Percentiles rank a stretch among this genome's conserved stretches.
Evolutionary conservation across 1,284 basidiomycete species (phyloP).

Genomic region (Cystobasidium pallidum): DNA sequence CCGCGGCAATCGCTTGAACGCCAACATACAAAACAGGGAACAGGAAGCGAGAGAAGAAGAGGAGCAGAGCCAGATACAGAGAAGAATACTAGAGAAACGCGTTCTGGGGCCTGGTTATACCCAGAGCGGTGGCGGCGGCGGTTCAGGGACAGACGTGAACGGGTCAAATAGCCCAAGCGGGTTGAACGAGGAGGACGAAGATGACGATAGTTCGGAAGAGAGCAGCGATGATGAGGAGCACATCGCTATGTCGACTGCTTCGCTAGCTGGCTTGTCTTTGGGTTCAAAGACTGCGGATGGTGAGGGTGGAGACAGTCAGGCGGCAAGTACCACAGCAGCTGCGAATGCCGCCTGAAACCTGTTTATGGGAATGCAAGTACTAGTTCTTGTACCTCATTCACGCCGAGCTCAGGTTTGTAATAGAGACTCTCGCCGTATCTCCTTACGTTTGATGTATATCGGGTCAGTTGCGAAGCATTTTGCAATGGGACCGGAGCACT

Average conservation of each 20-base stretch:
- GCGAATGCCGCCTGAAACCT: not conserved
- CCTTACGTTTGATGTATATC: too few relatives aligned
- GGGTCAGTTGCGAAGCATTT: too few relatives aligned
- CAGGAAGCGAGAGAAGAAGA: constrained; percentile 20
- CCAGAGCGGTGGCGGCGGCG: constrained; percentile 2
- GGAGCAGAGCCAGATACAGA: constrained; percentile 16
- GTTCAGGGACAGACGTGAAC: not conserved
- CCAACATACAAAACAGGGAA: not conserved
- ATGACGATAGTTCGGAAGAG: constrained; percentile 24
- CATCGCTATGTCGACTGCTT: constrained; percentile 8
- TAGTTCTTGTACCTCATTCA: too few relatives aligned
- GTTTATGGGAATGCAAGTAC: too few relatives aligned
- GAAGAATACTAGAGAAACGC: constrained; percentile 23
- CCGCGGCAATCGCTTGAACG: not conserved
- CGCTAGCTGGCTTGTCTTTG: constrained; percentile 10
- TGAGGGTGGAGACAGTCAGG: not conserved
- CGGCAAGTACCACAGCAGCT: not conserved
- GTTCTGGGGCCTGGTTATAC: constrained; percentile 11
- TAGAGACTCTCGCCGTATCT: too few relatives aligned
- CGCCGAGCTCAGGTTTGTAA: too few relatives aligned
- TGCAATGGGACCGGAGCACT: too few relatives aligned
- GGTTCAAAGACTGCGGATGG: not conserved
- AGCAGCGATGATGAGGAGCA: constrained; percentile 23
- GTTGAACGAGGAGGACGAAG: constrained; percentile 18
- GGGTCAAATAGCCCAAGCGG: not conserved